Base-by-base conservation (phyloP, 176 grass and related monocot genomes). In the Neostapfia colusana region DNA sequence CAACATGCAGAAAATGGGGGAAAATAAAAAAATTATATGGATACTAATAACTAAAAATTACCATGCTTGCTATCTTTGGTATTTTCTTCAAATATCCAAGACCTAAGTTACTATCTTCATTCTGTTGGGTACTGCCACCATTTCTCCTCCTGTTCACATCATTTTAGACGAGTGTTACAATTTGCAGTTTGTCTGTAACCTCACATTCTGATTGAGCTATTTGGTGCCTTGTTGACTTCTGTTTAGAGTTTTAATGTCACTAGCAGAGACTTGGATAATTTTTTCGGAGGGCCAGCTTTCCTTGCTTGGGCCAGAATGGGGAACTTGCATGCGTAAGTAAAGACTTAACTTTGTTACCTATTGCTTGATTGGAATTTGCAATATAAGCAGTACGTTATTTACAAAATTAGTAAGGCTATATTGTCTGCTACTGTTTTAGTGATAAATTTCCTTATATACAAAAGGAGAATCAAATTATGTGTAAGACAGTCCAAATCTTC, bases 221-320 rank as follows among this genome's bases (percentile, higher is more conserved):
- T 83, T 74, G 21, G 58, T 84, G 42, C 69, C 76, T 59, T 59
- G 39, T 70, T 63, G 74, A 28, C 16, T 88, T 68, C 54, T 84
- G 54, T 87, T 73, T 20, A 97, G 94, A 85, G 56, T 66, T 93
- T 90, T 86, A 97, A 97, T 82, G 86, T 93, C 69, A 97, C 81
- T 13, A 62, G 74, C 60, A 85, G 77, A 76, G 86, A 97, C 75
- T 89, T 97, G 66, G 55, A 88, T 93, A 79, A 86, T 63, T 97
- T 97, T 87, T 97, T 97, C 4, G 91, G 94, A 55, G 94, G 94
- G 65, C 94, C 94, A 75, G 94, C 94, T 44, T 97, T 97, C 79
- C 91, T 97, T 74, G 91, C 94, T 58, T 97, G 94, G 94, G 91
- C 94, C 85, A 92, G 94, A 75, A 97, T 97, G 94, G 94, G 94